Evolutionary conservation across 495 filamentous ascomycete species (phyloP), one percentile per base, ranked within the genome.

Genomic region (Podospora pseudoanserina): DNA sequence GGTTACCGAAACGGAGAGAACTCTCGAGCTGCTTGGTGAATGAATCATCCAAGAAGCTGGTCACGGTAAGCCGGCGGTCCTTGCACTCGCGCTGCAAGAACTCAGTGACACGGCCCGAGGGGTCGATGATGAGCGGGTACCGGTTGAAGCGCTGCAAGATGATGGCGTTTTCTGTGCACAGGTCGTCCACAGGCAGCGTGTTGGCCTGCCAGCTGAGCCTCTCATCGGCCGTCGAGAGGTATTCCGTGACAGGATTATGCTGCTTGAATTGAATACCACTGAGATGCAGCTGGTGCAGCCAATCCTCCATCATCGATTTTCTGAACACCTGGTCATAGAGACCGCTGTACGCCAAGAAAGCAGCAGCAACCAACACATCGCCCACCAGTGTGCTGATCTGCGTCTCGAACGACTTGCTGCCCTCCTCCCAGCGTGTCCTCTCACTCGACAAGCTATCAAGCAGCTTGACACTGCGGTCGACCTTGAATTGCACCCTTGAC

Each of bases 121-220:
- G 95, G 77, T 99, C 95, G 75, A 99, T 97, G 75, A 99, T 98
- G 60, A 99, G 85, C 32, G 95, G 95, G 77, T 99, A 99, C 67
- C 95, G 87, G 84, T 99, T 98, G 86, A 97, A 99, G 55, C 94
- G 86, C 82, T 97, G 94, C 65, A 99, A 84, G 68, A 99, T 89
- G 72, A 99, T 97, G 64, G 95, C 95, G 73, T 99, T 99, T 76
- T 99, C 95, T 0, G 95, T 99, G 82, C 96, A 98, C 32, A 99
- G 87, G 74, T 99, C 96, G 74, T 99, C 95, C n/a, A 97, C 96
- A 11, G 95, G 95, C 30, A 99, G 82, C n/a, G 90, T 90, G 76
- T 97, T 89, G 65, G 90, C 89, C 81, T 98, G 96, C 95, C 95
- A 99, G 58, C 88, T 86, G 53, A 98, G 86, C 68, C 96, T 87